Percentiles rank a stretch among this genome's conserved stretches.
phyloP scores from a whole-genome alignment of 1,284 basidiomycete genomes.

The Austropuccinia psidii region DNA sequence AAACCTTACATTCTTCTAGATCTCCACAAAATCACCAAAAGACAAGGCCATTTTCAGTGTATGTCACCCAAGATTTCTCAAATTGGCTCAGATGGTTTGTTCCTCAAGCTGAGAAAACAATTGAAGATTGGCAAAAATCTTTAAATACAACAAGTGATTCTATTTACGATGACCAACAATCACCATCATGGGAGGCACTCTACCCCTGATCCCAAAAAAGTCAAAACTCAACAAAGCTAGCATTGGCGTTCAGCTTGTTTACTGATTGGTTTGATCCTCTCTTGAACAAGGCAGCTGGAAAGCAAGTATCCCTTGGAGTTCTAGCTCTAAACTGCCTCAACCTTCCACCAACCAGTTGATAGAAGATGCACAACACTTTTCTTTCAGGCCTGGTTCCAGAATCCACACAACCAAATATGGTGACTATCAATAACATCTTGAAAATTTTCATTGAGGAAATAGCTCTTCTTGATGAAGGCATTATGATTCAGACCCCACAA shows the following conservation, averaged over 20 bases:
- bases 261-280: conserved; percentile 2
- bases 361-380: neutral
- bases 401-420: neutral
- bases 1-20: too few relatives aligned
- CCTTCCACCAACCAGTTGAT: neutral
- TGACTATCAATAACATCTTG: neutral
- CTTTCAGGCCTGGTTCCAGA: neutral
- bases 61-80: neutral
- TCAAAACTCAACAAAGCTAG: too few relatives aligned
- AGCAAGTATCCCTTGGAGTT: neutral
- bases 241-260: neutral
- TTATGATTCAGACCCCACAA: neutral
- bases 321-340: conserved; percentile 11
- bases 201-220: too few relatives aligned
- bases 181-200: neutral
- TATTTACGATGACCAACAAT: neutral
- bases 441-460: neutral
- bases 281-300: neutral
- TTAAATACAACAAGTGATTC: too few relatives aligned
- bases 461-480: neutral
- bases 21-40: too few relatives aligned
- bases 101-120: neutral
- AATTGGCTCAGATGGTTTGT: conserved; percentile 6
- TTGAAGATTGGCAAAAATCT: conserved; percentile 27
- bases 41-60: too few relatives aligned